Evolutionary conservation across 1,284 basidiomycete genomes (phyloP).

Genomic region (Cutaneotrichosporon dermatis): DNA sequence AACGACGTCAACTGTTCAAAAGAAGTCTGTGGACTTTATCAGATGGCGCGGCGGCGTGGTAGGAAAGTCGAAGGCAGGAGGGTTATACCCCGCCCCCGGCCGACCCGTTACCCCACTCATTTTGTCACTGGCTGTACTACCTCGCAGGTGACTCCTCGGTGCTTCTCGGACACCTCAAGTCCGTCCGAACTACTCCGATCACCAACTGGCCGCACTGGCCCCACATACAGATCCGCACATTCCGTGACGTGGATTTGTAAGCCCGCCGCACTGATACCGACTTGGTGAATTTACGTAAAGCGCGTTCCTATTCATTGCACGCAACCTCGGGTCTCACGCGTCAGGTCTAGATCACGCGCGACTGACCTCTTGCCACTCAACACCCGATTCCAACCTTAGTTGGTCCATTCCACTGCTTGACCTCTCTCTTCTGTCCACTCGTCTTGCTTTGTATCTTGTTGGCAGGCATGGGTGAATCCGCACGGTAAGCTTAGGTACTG

Average conservation of each 20-base stretch:
- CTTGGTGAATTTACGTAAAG: too few species aligned
- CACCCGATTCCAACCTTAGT: too few species aligned
- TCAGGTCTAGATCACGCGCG: not conserved
- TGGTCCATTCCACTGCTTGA: too few species aligned
- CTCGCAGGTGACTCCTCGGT: not conserved
- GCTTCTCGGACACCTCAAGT: slow-evolving; percentile 1
- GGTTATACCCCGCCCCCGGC: not conserved
- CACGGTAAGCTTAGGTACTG: not conserved
- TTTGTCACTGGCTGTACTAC: too few species aligned
- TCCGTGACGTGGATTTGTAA: too few species aligned
- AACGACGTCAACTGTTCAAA: not conserved
- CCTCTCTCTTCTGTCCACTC: too few species aligned
- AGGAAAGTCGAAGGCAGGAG: not conserved
- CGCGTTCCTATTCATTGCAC: too few species aligned
- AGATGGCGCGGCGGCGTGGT: not conserved
- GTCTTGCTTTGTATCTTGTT: too few species aligned
- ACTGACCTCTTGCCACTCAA: not conserved
- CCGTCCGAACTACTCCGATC: slow-evolving; percentile 4
- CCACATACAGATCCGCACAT: too few species aligned
- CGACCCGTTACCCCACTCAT: not conserved
- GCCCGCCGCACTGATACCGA: too few species aligned
- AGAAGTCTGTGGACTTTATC: not conserved
- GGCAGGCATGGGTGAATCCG: not conserved
- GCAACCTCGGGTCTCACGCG: too few species aligned
- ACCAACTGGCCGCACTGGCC: not conserved